Evolutionary conservation across 495 filamentous ascomycete species (phyloP).

Genomic region (Penicilliopsis zonata): DNA sequence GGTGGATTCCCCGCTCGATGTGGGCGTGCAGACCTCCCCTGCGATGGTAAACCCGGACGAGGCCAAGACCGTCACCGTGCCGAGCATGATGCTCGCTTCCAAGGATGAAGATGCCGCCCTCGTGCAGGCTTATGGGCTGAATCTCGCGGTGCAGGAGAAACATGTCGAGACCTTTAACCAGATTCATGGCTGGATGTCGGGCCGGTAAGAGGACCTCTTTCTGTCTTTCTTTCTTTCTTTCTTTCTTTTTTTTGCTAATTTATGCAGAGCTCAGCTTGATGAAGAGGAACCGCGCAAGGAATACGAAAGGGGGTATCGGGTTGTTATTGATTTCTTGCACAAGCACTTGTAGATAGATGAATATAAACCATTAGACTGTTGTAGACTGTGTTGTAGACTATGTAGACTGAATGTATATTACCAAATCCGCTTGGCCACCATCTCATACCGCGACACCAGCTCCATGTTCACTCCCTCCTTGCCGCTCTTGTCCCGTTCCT

Average conservation of each 20-base stretch:
- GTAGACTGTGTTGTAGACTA: background rate
- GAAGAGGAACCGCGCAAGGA: background rate
- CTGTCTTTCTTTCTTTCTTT: background rate
- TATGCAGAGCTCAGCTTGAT: background rate
- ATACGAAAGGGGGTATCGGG: background rate
- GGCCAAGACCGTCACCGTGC: conserved; percentile 52
- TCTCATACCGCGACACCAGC: conserved; percentile 71
- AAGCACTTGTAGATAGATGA: background rate
- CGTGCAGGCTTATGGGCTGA: background rate
- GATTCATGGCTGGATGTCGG: conserved; percentile 1
- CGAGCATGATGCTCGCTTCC: conserved; percentile 48
- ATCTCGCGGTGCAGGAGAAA: background rate
- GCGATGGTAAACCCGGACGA: conserved; percentile 11
- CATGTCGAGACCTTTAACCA: background rate
- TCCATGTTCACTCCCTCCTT: conserved; percentile 48
- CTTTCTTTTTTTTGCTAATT: background rate
- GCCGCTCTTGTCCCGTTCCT: conserved; percentile 46
- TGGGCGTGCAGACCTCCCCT: conserved; percentile 8
- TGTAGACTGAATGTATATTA: conserved; percentile 28
- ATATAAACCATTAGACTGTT: too few species aligned
- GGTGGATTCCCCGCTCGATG: conserved; percentile 4
- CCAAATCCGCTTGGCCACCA: conserved; percentile 94
- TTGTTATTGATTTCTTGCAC: background rate
- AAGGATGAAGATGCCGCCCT: background rate
- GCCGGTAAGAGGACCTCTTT: too few species aligned